Evolutionary conservation across 495 filamentous ascomycete species (phyloP).

Genomic region (Neurospora sp.): DNA sequence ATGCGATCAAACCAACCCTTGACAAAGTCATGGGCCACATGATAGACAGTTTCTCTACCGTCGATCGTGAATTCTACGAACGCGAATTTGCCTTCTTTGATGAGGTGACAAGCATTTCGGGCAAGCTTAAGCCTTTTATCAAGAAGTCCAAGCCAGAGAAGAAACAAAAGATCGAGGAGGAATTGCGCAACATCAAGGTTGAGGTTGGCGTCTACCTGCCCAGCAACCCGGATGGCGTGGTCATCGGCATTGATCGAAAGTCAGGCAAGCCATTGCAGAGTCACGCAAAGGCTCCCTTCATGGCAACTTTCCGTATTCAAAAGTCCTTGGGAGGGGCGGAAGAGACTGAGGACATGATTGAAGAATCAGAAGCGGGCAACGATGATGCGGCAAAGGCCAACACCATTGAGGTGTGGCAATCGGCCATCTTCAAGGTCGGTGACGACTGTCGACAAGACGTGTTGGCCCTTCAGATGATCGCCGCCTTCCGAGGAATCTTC

Average conservation of each 20-base stretch:
- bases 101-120: conserved; percentile 90
- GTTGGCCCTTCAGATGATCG: conserved; percentile 93
- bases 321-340: conserved; percentile 52
- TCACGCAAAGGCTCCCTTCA: conserved; percentile 95
- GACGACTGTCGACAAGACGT: conserved; percentile 98
- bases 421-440: conserved; percentile 98
- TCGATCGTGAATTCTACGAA: conserved; percentile 81
- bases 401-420: conserved; percentile 92
- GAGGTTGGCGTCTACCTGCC: conserved; percentile 96
- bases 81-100: conserved; percentile 96
- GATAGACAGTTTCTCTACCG: conserved; percentile 65
- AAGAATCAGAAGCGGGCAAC: conserved; percentile 26
- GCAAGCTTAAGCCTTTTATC: conserved; percentile 88
- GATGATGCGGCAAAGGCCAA: conserved; percentile 25
- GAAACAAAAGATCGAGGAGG: conserved; percentile 98
- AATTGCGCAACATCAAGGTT: conserved; percentile 90
- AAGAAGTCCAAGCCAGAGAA: conserved; percentile 91
- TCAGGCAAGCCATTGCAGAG: conserved; percentile 95
- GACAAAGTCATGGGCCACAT: conserved; percentile 83
- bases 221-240: conserved; percentile 91
- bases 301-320: conserved; percentile 96
- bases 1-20: conserved; percentile 83
- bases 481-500: conserved; percentile 94
- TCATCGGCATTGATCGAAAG: conserved; percentile 95
- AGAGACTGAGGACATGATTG: conserved; percentile 35